Percentiles rank a stretch among this genome's conserved stretches.
Conservation (phyloP, 345 rosid genomes). For the Odontarrhena argentea region DNA sequence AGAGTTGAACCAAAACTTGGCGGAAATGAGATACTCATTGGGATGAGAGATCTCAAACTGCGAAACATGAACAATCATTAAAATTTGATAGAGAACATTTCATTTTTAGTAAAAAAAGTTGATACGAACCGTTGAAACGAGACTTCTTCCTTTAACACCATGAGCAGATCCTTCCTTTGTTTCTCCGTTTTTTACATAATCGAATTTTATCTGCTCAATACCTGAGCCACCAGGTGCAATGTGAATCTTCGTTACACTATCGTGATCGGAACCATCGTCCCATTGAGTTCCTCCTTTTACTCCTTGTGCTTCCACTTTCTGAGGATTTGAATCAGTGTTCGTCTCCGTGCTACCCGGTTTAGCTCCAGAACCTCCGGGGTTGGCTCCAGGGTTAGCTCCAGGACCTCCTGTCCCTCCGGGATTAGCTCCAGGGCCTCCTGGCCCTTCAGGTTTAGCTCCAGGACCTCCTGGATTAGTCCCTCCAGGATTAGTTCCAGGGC, state of each 20-base stretch:
- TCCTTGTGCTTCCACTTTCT: slow-evolving; percentile 29
- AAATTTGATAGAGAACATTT: neutral
- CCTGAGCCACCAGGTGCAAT: neutral
- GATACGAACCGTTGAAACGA: neutral
- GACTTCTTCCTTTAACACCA: slow-evolving; percentile 10
- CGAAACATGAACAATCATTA: neutral
- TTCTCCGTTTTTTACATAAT: slow-evolving; percentile 12
- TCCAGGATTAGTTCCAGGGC: neutral
- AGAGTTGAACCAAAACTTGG: slow-evolving; percentile 10
- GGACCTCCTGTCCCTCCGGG: neutral
- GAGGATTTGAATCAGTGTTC: slow-evolving; percentile 1
- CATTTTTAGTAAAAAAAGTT: too few species aligned
- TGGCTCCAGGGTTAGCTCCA: neutral
- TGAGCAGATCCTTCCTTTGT: neutral
- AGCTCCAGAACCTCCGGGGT: neutral
- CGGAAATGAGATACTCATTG: slow-evolving; percentile 4
- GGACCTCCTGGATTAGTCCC: neutral
- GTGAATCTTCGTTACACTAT: slow-evolving; percentile 26
- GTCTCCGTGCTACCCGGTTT: neutral
- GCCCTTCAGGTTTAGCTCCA: neutral
- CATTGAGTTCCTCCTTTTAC: slow-evolving; percentile 34
- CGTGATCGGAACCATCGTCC: slow-evolving; percentile 37
- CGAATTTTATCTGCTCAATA: slow-evolving; percentile 11
- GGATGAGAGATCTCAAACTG: slow-evolving; percentile 14
- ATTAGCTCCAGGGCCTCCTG: neutral